Evolutionary conservation across 148 eudicot species (phyloP).

Genomic region (Heliamphora exappendiculata): DNA sequence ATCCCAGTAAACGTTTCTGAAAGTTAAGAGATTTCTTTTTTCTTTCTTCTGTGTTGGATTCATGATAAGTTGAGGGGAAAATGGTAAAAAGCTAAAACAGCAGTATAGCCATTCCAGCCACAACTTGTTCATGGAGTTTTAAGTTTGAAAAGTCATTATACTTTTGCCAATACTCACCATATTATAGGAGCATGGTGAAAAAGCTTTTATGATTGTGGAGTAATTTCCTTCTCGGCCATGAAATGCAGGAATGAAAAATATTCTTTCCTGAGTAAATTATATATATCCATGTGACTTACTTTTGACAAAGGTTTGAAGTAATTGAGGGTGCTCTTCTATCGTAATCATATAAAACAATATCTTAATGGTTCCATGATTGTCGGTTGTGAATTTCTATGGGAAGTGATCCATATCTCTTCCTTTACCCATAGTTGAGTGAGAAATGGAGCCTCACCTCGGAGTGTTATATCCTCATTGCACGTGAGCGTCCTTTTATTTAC

Average conservation of each 20-base stretch:
- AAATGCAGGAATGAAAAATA: not conserved
- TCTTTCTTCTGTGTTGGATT: not conserved
- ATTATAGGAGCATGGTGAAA: not conserved
- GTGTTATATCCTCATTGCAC: not conserved
- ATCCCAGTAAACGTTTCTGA: not conserved
- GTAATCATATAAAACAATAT: not conserved
- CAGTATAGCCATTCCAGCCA: not conserved
- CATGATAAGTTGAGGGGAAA: not conserved
- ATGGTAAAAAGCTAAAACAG: not conserved
- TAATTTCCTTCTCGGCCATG: not conserved
- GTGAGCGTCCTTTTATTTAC: not conserved
- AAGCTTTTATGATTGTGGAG: not conserved
- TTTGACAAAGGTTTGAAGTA: not conserved
- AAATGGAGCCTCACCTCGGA: not conserved
- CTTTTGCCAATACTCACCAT: not conserved
- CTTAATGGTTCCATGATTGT: not conserved
- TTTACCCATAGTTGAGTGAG: not conserved
- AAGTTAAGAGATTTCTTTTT: not conserved
- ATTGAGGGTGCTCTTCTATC: not conserved
- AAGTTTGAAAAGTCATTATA: not conserved
- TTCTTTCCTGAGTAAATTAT: no score
- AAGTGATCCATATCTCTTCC: not conserved
- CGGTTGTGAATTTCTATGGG: not conserved
- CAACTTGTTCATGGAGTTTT: not conserved
- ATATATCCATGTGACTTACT: not conserved